Base-by-base conservation (phyloP, 2,329 filamentous ascomycete genomes). In the Monascus ruber region DNA sequence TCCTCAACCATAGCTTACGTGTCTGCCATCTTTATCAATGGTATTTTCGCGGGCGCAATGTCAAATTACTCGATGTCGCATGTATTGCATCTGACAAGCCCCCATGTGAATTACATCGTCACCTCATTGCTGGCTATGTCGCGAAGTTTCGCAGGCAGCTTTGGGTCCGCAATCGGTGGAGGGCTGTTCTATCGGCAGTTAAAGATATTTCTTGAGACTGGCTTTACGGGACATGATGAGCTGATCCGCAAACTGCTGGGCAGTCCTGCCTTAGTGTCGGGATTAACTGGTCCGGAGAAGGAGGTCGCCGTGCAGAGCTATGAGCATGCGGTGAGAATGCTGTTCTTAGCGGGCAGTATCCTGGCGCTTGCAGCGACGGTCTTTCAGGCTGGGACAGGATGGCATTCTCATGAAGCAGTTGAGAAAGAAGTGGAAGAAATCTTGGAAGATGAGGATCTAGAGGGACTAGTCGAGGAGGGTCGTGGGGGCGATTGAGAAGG, bases 1-100 rank as follows among this genome's bases (percentile, higher is more conserved):
- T 70, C 74, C 1, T 65, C 74, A 0, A 63, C 72, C 1, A 53
- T 56, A 5, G 49, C 73, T 0, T 83, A 83, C 49, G 58, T 87
- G 5, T 44, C 69, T 4, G 60, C 74, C 10, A 71, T 85, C 1
- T 80, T 87, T 52, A 35, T 73, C 34, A 87, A 88, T 53, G 86
- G 85, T 0, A 66, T 87, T 33, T 73, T 73, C 45, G 83, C 81
- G 0, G 85, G 85, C 8, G 79, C 82, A 0, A 71, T 76, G 5
- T 65, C 89, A 41, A 91, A 89, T 59, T 93, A 93, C 61, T 83
- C 81, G 0, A 72, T 93, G 2, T 83, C 85, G 0, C 86, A 93
- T 52, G 59, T 88, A 4, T 70, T 93, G 4, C 83, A 91, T 55
- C 68, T 89, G 4, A 83, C 81, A 0, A 66, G 68, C 0, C 69